Base-by-base conservation (phyloP, 2,329 filamentous ascomycete species). In the Metarhizium brunneum region DNA sequence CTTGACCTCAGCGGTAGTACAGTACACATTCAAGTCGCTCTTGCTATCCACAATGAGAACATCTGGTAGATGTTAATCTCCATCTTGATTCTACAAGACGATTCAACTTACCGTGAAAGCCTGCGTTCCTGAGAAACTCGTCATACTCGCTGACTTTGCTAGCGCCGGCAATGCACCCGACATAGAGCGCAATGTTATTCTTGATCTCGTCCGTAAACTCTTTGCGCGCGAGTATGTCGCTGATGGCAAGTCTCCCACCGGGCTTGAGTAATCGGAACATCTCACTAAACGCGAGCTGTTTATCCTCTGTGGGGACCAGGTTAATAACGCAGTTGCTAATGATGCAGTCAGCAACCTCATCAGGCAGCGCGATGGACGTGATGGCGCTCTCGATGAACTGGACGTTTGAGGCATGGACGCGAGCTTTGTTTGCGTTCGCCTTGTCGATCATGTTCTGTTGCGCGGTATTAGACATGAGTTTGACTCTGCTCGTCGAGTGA, bases 301-400 rank as follows among this genome's bases (percentile, higher is more conserved):
- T 85, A 10, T 85, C 78, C 0, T 58, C 56, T 8, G 68, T 64
- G 0, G 80, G 80, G 1, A 84, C 77, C 0, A 84, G 76, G 59
- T 84, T 85, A 57, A 85, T 68, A 30, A 84, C 81, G 57, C 83
- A 87, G 67, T 86, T 87, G 59, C 76, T 81, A 59, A 85, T 83
- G 56, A 86, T 18, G 74, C 77, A 16, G 63, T 75, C 69, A 7
- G 74, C 77, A 14, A 81, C 76, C 5, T 69, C 61, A 1, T 66
- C 60, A 1, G 69, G 63, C 0, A 84, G 66, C 0, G 73, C 67
- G 20, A 83, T 76, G 3, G 68, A 60, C 0, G 77, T 82, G 62
- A 86, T 84, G 18, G 62, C 63, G 2, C 73, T 69, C 57, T 81
- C 66, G 56, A 83, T 60, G 56, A 85, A 84, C 13, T 68, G 62